A percentile compares a stretch with the other conserved stretches of the same genome.
Conservation (phyloP, 2,329 filamentous ascomycete species). For the Diaporthe caulivora region DNA sequence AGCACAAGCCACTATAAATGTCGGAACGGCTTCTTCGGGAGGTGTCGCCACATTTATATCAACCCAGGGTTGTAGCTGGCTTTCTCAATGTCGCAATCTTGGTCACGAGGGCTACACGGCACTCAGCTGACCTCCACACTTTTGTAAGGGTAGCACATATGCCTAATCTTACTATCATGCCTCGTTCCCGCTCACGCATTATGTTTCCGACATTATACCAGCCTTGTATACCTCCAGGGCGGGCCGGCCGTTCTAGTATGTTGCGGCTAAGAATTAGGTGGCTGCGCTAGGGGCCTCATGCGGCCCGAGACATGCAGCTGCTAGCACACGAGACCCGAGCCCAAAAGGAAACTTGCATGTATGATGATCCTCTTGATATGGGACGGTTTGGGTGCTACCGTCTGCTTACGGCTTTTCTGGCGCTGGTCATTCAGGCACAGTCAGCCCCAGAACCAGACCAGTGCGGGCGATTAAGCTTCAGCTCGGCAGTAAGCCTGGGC, state of each 20-base stretch:
- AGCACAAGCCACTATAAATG: too few relatives aligned
- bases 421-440: slow-evolving; percentile 7
- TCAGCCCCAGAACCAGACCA: slow-evolving; percentile 14
- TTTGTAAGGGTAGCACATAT: background rate
- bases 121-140: background rate
- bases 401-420: background rate
- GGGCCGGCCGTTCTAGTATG: background rate
- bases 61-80: too few relatives aligned
- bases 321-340: too few relatives aligned
- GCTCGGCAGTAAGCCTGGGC: background rate
- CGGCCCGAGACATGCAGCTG: slow-evolving; percentile 11
- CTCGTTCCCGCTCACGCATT: background rate
- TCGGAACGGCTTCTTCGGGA: too few relatives aligned
- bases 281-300: background rate
- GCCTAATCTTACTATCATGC: background rate
- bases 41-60: too few relatives aligned
- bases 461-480: slow-evolving; percentile 5
- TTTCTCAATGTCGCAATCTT: too few relatives aligned
- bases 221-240: background rate
- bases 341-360: background rate
- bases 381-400: background rate
- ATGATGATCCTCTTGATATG: background rate
- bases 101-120: too few relatives aligned
- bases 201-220: slow-evolving; percentile 6
- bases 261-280: background rate